Percentiles rank a stretch among this genome's conserved stretches.
Evolutionary conservation across 495 filamentous ascomycete species (phyloP).

Genomic region (Podospora conica): DNA sequence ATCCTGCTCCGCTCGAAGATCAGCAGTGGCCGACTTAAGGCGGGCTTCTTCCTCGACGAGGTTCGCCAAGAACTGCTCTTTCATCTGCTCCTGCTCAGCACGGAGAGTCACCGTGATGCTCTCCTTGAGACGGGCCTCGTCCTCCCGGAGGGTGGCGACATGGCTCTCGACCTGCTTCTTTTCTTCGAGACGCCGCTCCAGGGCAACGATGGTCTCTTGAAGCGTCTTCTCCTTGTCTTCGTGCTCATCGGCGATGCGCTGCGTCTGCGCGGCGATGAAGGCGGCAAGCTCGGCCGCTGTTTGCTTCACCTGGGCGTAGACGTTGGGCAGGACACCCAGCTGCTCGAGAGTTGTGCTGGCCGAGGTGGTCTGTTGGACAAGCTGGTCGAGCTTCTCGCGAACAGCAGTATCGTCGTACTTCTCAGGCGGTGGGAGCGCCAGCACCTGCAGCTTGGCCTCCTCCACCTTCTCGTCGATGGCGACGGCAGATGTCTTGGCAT

Average conservation of each 20-base stretch:
- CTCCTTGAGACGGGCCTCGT: conserved; percentile 37
- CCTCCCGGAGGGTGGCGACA: conserved; percentile 48
- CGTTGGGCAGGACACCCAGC: conserved; percentile 74
- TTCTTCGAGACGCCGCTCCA: conserved; percentile 73
- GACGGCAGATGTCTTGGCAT: conserved; percentile 45
- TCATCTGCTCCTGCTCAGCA: conserved; percentile 42
- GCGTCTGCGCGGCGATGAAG: conserved; percentile 75
- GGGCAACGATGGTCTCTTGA: conserved; percentile 70
- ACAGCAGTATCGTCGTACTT: conserved; percentile 57
- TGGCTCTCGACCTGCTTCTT: conserved; percentile 72
- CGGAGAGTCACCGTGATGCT: conserved; percentile 42
- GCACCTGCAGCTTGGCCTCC: conserved; percentile 40
- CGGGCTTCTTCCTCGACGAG: conserved; percentile 22
- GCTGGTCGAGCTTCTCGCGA: conserved; percentile 78
- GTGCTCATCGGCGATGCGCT: conserved; percentile 69
- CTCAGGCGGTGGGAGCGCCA: conserved; percentile 34
- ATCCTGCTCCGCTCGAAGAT: conserved; percentile 61
- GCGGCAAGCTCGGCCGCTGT: conserved; percentile 83
- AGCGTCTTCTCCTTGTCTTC: conserved; percentile 74
- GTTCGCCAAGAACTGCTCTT: conserved; percentile 22
- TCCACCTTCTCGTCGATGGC: conserved; percentile 51
- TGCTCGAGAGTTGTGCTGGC: conserved; percentile 54
- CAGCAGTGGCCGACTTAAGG: conserved; percentile 26
- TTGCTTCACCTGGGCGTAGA: conserved; percentile 79
- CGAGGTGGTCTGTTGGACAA: conserved; percentile 60